phyloP scores from a whole-genome alignment of 2,329 filamentous ascomycete species.

The Arthrobotrys iridis region DNA sequence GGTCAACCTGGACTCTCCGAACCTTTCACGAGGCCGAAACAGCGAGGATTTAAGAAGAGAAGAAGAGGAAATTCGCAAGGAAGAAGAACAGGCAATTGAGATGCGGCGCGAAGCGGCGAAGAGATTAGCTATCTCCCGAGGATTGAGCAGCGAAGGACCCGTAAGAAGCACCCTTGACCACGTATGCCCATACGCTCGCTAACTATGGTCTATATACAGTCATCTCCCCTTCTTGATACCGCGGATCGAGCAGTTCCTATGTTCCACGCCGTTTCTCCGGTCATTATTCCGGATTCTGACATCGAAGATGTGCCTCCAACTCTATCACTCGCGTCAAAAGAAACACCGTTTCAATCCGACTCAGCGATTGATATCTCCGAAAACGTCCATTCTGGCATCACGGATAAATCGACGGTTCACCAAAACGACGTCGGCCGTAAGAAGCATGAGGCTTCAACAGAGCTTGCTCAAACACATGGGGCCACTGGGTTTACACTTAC shows the following conservation, averaged over 20 bases:
- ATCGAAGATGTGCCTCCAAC: constrained; percentile 35
- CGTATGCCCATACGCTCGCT: not conserved
- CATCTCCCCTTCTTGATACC: constrained; percentile 48
- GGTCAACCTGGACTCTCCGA: constrained; percentile 54
- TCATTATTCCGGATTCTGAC: constrained; percentile 24
- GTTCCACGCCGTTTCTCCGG: constrained; percentile 46
- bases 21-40: constrained; percentile 60
- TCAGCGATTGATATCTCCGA: constrained; percentile 44
- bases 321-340: constrained; percentile 33
- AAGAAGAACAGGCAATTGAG: constrained; percentile 69
- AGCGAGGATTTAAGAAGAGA: constrained; percentile 69
- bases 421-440: constrained; percentile 8
- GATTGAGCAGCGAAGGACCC: constrained; percentile 61
- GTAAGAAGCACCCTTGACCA: not conserved
- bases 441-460: not conserved
- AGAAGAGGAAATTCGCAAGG: constrained; percentile 66
- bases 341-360: constrained; percentile 43
- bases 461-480: constrained; percentile 16
- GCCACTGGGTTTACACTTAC: constrained; percentile 29
- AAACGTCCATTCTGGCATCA: not conserved
- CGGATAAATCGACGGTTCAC: not conserved
- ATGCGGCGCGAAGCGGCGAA: constrained; percentile 68
- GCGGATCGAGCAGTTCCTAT: constrained; percentile 47
- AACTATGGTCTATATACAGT: constrained; percentile 27
- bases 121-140: constrained; percentile 67